Base-by-base conservation (phyloP, 1,284 basidiomycete genomes). In the Trametes versicolor region DNA sequence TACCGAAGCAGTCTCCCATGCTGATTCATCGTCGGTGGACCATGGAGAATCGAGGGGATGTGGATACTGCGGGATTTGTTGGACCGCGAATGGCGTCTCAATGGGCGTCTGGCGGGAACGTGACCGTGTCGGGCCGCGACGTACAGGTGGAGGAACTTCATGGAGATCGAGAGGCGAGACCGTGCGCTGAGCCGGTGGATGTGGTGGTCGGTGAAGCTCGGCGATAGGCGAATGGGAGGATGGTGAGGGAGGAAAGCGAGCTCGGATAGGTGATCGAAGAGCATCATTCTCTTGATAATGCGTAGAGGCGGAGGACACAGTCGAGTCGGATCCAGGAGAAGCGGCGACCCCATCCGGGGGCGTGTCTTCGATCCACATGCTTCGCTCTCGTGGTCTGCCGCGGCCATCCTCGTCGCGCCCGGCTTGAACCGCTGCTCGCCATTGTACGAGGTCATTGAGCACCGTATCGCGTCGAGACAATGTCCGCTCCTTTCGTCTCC, bases 21-120 rank as follows among this genome's bases (percentile, higher is more conserved):
- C 83, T 12, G 88, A 91, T 64, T 92, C 91, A 67, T 91, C 66
- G 66, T 92, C 90, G 0, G 89, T 90, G n/a, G 87, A 87, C 87
- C 87, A 91, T 1, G 89, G 83, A 1, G 88, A 90, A 65, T 70
- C 68, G 29, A 63, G 61, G 23, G 61, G 47, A 25, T 56, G 60
- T 15, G 54, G n/a, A 56, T 64, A 64, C 13, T 55, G 68, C 12
- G 80, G 78, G 49, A 76, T 77, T 23, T 43, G 70, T 57, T 77
- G 77, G 51, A 73, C 67, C 29, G 73, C 69, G 48, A 65, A 71
- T n/a, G 69, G 66, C 5, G 71, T 58, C 57, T 69, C 68, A 13
- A 43, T 54, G 32, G 58, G 63, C 49, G 59, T 53, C 54, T 70
- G 65, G 27, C 69, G 72, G 5, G 73, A 72, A 41, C 65, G 72